phyloP scores from a whole-genome alignment of 1,139 yeast species.

The Arxiozyma bovina region DNA sequence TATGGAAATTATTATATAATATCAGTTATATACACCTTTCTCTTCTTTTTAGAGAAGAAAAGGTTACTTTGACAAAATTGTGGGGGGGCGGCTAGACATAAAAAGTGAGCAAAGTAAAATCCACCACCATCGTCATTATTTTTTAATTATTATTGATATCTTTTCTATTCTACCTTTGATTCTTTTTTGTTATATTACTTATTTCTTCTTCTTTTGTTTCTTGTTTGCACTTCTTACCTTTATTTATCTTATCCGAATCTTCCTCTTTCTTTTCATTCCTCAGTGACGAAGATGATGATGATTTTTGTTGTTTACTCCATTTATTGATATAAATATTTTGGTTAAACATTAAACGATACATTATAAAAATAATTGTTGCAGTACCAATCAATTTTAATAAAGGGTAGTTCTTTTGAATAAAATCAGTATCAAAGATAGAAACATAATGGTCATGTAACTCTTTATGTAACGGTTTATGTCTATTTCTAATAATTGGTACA shows the following conservation, averaged over 20 bases:
- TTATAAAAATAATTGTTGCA: constrained; percentile 12
- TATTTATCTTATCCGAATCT: background rate
- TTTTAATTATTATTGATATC: too few species aligned
- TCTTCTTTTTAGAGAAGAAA: background rate
- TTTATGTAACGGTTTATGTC: constrained; percentile 26
- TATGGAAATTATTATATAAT: too few species aligned
- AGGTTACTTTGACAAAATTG: too few species aligned
- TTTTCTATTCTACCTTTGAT: background rate
- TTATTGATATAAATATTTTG: constrained; percentile 2
- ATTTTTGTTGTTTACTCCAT: background rate
- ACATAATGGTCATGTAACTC: constrained; percentile 11
- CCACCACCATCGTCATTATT: too few species aligned
- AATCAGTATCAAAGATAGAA: constrained; percentile 18
- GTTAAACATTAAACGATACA: constrained; percentile 3
- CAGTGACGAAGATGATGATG: background rate
- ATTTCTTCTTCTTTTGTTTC: background rate
- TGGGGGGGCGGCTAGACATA: background rate
- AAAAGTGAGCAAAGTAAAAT: background rate
- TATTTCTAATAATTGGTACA: constrained; percentile 29
- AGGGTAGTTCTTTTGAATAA: constrained; percentile 17
- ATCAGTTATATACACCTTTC: background rate
- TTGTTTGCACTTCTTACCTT: background rate
- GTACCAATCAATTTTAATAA: constrained; percentile 15
- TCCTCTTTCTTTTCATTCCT: background rate
- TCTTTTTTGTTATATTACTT: too few species aligned